These are phyloP conservation scores for Dendrobium huoshanense DNA, from an alignment of 106 monocot genomes.

Conservation along the genomic window DNA sequence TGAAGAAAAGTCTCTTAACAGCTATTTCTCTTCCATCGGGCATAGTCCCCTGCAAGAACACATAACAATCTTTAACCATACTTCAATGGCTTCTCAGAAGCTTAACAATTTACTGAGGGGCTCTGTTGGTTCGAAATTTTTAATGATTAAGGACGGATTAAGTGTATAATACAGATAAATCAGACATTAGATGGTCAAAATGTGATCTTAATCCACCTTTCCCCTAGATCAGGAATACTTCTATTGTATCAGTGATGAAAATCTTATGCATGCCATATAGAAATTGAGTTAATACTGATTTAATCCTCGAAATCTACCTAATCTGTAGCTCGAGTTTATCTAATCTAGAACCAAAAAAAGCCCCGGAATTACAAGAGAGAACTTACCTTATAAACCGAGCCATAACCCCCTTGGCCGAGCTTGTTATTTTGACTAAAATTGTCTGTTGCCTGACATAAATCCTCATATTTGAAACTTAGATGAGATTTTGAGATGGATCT, in stretches of 20 bases:
- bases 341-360: too few species aligned
- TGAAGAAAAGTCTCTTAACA: constrained; percentile 59
- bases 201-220: too few species aligned
- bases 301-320: too few species aligned
- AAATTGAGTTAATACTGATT: too few species aligned
- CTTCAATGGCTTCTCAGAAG: not conserved
- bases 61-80: not conserved
- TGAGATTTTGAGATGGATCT: constrained; percentile 31
- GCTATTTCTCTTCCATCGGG: constrained; percentile 69
- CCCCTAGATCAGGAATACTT: too few species aligned
- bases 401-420: constrained; percentile 68
- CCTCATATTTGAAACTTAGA: constrained; percentile 48
- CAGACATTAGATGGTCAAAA: too few species aligned
- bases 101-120: not conserved
- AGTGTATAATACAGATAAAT: not conserved
- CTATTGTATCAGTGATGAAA: too few species aligned
- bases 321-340: too few species aligned
- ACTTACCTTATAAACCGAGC: constrained; percentile 68
- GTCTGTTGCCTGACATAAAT: constrained; percentile 41
- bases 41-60: constrained; percentile 38
- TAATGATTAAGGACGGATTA: not conserved
- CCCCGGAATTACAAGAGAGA: too few species aligned
- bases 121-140: not conserved
- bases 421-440: constrained; percentile 49
- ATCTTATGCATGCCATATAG: not conserved